These are phyloP conservation scores for Hypoxylon rickii DNA, from an alignment of 495 filamentous ascomycete genomes.

Conservation along the genomic window DNA sequence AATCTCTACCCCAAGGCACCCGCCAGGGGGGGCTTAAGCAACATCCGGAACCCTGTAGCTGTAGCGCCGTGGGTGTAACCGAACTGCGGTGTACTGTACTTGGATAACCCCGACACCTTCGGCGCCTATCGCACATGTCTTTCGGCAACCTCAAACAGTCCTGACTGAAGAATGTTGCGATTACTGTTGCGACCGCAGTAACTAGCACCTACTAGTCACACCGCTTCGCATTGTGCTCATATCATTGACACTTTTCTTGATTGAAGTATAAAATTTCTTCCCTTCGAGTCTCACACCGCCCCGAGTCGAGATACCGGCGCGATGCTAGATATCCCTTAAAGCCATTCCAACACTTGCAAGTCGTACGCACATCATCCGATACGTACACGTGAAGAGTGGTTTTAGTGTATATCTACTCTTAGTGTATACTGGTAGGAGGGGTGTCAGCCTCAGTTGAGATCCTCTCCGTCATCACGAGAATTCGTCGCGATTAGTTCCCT, in stretches of 20 bases:
- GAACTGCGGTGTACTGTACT: conserved; percentile 21
- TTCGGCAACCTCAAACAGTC: conserved; percentile 19
- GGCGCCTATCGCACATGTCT: conserved; percentile 15
- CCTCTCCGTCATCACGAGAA: conserved; percentile 25
- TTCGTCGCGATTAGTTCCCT: conserved; percentile 11
- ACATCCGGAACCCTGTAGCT: conserved; percentile 22
- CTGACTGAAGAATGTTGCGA: conserved; percentile 3
- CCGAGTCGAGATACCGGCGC: conserved; percentile 1
- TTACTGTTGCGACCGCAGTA: conserved; percentile 4
- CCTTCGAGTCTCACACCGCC: conserved; percentile 26
- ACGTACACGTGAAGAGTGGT: conserved; percentile 19
- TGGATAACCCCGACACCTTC: conserved; percentile 7
- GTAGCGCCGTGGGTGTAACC: conserved; percentile 5
- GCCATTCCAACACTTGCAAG: conserved; percentile 4
- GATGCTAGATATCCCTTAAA: background rate
- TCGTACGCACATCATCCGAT: too few relatives aligned
- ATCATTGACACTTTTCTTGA: background rate
- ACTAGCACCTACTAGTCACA: conserved; percentile 17
- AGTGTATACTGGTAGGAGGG: too few relatives aligned
- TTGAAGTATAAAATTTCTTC: too few relatives aligned
- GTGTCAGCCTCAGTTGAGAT: conserved; percentile 20
- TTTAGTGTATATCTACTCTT: too few relatives aligned
- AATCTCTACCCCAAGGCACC: too few relatives aligned
- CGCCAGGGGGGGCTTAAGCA: too few relatives aligned
- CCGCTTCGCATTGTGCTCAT: conserved; percentile 25